Evolutionary conservation across 2,329 filamentous ascomycete genomes (phyloP).

Genomic region (Madurella mycetomatis): DNA sequence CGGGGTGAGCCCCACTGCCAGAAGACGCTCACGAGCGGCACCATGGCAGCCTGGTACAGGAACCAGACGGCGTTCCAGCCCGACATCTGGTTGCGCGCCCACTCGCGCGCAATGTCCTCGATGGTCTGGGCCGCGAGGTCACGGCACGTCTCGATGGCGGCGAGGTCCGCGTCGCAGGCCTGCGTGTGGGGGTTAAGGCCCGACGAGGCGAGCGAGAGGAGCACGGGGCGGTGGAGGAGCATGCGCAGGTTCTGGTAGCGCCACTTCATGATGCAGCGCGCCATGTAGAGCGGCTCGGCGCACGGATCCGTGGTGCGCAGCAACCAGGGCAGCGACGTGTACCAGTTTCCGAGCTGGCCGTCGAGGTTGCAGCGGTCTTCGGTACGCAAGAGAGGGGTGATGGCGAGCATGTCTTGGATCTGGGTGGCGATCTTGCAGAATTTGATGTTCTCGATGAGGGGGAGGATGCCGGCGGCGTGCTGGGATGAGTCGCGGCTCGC

Average conservation of each 20-base stretch:
- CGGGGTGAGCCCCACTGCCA: conserved; percentile 55
- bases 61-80: conserved; percentile 83
- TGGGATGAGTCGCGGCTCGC: conserved; percentile 48
- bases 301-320: conserved; percentile 62
- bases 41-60: conserved; percentile 75
- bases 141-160: conserved; percentile 64
- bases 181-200: conserved; percentile 41
- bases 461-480: conserved; percentile 62
- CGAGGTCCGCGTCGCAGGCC: conserved; percentile 57
- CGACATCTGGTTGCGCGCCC: conserved; percentile 68
- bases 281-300: conserved; percentile 64
- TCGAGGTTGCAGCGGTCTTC: conserved; percentile 65
- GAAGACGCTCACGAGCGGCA: conserved; percentile 71
- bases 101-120: conserved; percentile 66
- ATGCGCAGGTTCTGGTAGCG: conserved; percentile 74
- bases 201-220: conserved; percentile 61
- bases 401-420: conserved; percentile 71
- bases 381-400: conserved; percentile 61
- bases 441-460: conserved; percentile 69
- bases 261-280: conserved; percentile 75
- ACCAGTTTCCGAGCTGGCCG: conserved; percentile 66
- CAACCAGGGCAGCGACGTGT: conserved; percentile 64
- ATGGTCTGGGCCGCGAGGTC: conserved; percentile 67
- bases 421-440: conserved; percentile 76
- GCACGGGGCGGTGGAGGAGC: conserved; percentile 67